Evolutionary conservation across 2,329 filamentous ascomycete species (phyloP).

Genomic region (Fusarium lyarnte): DNA sequence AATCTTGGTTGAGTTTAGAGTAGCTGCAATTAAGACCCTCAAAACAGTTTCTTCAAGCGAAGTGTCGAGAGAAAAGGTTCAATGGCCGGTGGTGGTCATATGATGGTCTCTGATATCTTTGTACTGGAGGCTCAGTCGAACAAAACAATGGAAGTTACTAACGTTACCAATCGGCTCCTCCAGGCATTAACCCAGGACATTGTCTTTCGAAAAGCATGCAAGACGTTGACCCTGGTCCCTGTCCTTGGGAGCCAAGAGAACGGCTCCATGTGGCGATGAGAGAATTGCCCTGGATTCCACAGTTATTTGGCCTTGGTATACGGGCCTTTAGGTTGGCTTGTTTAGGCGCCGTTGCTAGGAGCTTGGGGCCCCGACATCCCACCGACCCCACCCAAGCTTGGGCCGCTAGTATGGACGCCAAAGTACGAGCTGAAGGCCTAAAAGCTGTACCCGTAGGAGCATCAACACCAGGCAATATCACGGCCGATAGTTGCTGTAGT

Average conservation of each 20-base stretch:
- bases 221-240: slow-evolving; percentile 13
- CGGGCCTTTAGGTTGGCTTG: slow-evolving; percentile 32
- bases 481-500: slow-evolving; percentile 4
- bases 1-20: slow-evolving; percentile 35
- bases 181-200: slow-evolving; percentile 4
- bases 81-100: neutral
- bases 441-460: slow-evolving; percentile 28
- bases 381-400: slow-evolving; percentile 37
- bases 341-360: slow-evolving; percentile 44
- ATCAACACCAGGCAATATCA: slow-evolving; percentile 23
- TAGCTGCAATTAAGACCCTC: neutral
- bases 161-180: neutral
- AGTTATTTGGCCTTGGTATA: slow-evolving; percentile 20
- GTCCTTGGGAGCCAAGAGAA: slow-evolving; percentile 19
- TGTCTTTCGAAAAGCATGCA: neutral
- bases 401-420: slow-evolving; percentile 31
- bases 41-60: neutral
- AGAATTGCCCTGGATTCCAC: slow-evolving; percentile 22
- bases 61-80: neutral
- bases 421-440: slow-evolving; percentile 25
- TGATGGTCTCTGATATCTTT: neutral
- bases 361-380: slow-evolving; percentile 33
- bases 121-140: neutral
- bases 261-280: slow-evolving; percentile 23
- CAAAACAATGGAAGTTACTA: neutral